Conservation (phyloP, 768 basidiomycete species). For the Boletellus emodensis region DNA sequence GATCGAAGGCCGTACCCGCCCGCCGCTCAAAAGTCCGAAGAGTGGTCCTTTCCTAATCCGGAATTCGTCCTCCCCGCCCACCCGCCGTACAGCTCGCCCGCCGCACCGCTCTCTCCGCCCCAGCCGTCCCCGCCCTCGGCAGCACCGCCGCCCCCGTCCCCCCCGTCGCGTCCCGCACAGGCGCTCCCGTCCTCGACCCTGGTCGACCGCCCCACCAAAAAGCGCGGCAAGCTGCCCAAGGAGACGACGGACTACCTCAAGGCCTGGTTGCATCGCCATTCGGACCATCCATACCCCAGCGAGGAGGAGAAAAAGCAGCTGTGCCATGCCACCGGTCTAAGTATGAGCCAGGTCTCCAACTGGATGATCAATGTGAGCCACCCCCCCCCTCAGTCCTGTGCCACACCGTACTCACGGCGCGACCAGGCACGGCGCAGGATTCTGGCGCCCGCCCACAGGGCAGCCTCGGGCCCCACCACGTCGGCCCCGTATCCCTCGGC, state of each 20-base stretch:
- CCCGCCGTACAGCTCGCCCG: conserved; percentile 22
- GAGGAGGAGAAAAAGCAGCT: conserved; percentile 90
- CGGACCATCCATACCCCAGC: conserved; percentile 84
- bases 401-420: conserved; percentile 10
- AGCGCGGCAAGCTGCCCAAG: conserved; percentile 85
- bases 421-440: conserved; percentile 74
- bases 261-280: conserved; percentile 83
- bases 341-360: conserved; percentile 87
- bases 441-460: conserved; percentile 75
- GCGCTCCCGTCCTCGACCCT: conserved; percentile 51
- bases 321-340: conserved; percentile 79
- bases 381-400: conserved; percentile 16
- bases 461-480: conserved; percentile 72
- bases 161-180: conserved; percentile 48
- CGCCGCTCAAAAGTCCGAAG: conserved; percentile 55
- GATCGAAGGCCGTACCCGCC: conserved; percentile 52
- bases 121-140: conserved; percentile 27
- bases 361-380: conserved; percentile 85
- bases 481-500: conserved; percentile 64
- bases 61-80: conserved; percentile 48
- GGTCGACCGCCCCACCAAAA: conserved; percentile 74
- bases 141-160: conserved; percentile 43
- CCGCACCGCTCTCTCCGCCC: conserved; percentile 42
- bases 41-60: conserved; percentile 64
- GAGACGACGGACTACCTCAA: conserved; percentile 88